Evolutionary conservation across 1,139 yeast genomes (phyloP).

Genomic region (Sugiyamaella pinicola): DNA sequence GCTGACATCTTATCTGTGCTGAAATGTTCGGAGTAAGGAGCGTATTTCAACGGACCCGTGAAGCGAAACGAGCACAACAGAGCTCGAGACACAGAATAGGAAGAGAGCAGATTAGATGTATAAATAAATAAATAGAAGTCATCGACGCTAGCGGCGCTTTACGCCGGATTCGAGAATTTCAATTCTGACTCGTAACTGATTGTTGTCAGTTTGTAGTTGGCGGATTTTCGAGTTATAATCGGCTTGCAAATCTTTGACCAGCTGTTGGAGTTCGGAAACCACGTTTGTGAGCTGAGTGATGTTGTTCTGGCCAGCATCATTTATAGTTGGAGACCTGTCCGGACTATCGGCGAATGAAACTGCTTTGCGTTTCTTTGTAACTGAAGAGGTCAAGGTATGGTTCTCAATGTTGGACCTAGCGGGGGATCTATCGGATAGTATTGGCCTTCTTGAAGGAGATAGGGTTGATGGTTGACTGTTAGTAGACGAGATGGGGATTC

Average conservation of each 20-base stretch:
- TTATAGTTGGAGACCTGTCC: background rate
- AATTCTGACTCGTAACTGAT: constrained; percentile 10
- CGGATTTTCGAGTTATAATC: constrained; percentile 14
- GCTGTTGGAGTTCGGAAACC: constrained; percentile 19
- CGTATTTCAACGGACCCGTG: too few relatives aligned
- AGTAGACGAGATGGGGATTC: constrained; percentile 1
- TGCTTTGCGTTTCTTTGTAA: constrained; percentile 16
- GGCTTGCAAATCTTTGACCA: constrained; percentile 18
- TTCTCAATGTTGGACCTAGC: constrained; percentile 2
- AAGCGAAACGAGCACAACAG: too few relatives aligned
- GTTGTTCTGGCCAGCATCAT: background rate
- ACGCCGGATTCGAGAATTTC: background rate
- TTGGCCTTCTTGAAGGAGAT: constrained; percentile 1
- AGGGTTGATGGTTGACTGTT: background rate
- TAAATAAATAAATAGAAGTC: background rate
- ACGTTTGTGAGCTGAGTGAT: constrained; percentile 15
- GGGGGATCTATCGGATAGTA: constrained; percentile 9
- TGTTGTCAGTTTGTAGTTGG: constrained; percentile 17
- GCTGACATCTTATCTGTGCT: too few relatives aligned
- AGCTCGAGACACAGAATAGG: background rate
- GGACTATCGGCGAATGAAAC: constrained; percentile 18
- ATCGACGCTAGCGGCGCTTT: background rate
- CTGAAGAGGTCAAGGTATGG: background rate
- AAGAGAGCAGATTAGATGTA: background rate
- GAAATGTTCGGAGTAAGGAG: too few relatives aligned